Evolutionary conservation across 306 rosid species (phyloP).

Genomic region (Ochetophila trinervis): DNA sequence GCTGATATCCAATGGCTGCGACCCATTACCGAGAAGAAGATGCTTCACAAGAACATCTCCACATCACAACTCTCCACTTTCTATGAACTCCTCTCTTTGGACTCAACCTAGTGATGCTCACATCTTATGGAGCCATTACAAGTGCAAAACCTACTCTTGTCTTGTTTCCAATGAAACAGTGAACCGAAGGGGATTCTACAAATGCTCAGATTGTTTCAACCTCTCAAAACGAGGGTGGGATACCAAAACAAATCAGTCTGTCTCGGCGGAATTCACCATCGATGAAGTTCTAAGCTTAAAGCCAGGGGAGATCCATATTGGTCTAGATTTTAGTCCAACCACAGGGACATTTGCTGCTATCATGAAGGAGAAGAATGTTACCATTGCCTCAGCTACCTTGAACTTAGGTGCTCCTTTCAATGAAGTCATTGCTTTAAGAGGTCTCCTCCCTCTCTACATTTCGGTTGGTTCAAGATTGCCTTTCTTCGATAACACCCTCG

Average conservation of each 20-base stretch:
- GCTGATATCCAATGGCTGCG: constrained; percentile 17
- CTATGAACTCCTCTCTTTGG: constrained; percentile 23
- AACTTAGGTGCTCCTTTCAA: constrained; percentile 22
- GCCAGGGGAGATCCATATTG: constrained; percentile 7
- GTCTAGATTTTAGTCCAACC: constrained; percentile 17
- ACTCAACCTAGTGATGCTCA: constrained; percentile 23
- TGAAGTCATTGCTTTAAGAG: constrained; percentile 27
- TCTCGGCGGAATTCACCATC: constrained; percentile 28
- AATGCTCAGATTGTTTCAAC: constrained; percentile 20
- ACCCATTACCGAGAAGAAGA: constrained; percentile 28
- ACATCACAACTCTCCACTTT: constrained; percentile 16
- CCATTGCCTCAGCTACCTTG: constrained; percentile 20
- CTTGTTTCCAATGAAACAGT: constrained; percentile 18
- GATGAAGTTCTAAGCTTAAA: constrained; percentile 17
- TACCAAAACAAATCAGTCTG: not conserved
- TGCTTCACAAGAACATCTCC: constrained; percentile 25
- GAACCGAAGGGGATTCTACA: constrained; percentile 17
- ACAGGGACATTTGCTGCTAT: constrained; percentile 19
- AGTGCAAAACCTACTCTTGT: constrained; percentile 23
- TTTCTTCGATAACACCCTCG: constrained; percentile 20
- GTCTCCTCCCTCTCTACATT: constrained; percentile 23
- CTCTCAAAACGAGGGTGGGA: constrained; percentile 9
- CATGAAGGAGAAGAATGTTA: constrained; percentile 23
- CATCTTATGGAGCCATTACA: constrained; percentile 24
- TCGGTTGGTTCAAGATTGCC: constrained; percentile 21